phyloP scores from a whole-genome alignment of 2,329 filamentous ascomycete genomes.

The Aphanoascus verrucosus region DNA sequence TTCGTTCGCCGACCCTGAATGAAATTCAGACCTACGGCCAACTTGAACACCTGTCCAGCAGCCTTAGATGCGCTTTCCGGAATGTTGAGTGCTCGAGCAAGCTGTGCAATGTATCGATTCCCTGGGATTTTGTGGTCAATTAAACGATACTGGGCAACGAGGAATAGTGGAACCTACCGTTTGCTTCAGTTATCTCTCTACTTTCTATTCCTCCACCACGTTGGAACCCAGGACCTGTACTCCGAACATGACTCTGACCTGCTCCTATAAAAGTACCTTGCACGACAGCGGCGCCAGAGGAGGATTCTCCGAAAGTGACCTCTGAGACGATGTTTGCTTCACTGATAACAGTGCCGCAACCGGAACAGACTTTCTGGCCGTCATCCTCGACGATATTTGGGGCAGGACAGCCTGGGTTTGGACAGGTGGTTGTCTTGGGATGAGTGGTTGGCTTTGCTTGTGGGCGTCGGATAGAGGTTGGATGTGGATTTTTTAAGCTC shows the following conservation, averaged over 20 bases:
- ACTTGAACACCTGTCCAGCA: conserved; percentile 63
- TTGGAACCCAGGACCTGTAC: conserved; percentile 41
- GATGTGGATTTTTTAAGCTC: conserved; percentile 30
- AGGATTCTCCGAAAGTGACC: conserved; percentile 79
- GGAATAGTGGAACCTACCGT: conserved; percentile 21
- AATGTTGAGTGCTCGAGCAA: conserved; percentile 33
- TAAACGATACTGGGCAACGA: neutral
- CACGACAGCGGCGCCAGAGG: conserved; percentile 75
- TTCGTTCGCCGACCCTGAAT: conserved; percentile 76
- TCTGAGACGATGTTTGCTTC: conserved; percentile 87
- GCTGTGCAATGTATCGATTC: conserved; percentile 35
- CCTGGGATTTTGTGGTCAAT: conserved; percentile 18
- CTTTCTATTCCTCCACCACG: conserved; percentile 40
- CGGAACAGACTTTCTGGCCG: conserved; percentile 55
- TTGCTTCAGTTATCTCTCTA: conserved; percentile 39
- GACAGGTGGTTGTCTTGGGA: conserved; percentile 34
- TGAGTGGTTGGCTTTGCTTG: conserved; percentile 19
- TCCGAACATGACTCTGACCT: conserved; percentile 68
- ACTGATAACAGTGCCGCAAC: conserved; percentile 73
- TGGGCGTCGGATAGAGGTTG: conserved; percentile 31
- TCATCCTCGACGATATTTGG: conserved; percentile 39
- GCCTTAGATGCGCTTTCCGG: conserved; percentile 53
- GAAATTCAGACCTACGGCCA: conserved; percentile 64
- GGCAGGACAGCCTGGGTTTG: conserved; percentile 37
- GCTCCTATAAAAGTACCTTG: conserved; percentile 82